These are phyloP conservation scores for Globisporangium rhizosaccharum DNA, from an alignment of 352 stramenopile species.

Conservation along the genomic window DNA sequence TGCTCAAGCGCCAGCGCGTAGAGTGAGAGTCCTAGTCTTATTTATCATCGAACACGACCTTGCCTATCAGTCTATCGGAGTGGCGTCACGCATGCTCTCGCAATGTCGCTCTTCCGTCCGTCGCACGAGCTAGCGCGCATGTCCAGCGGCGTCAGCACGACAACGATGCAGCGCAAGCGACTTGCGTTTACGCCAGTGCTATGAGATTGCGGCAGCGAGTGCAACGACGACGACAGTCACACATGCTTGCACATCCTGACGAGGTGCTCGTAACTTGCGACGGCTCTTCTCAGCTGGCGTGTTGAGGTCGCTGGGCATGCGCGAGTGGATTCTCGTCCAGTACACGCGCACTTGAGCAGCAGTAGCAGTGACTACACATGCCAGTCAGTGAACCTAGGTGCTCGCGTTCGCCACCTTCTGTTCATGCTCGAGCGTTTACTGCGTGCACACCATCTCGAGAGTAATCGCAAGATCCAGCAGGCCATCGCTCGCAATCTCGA, in stretches of 20 bases:
- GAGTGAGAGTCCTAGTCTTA: neutral
- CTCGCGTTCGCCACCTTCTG: too few species aligned
- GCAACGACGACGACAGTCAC: too few species aligned
- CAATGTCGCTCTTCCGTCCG: too few species aligned
- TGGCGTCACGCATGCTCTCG: too few species aligned
- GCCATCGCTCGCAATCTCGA: neutral
- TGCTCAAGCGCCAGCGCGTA: slow-evolving; percentile 5
- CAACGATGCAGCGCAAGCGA: neutral
- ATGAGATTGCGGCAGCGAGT: neutral
- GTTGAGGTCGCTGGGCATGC: neutral
- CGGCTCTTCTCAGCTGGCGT: neutral
- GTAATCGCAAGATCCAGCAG: neutral
- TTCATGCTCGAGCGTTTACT: neutral
- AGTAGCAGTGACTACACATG: neutral
- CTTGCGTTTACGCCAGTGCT: neutral
- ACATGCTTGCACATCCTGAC: neutral
- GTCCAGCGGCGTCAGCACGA: too few species aligned
- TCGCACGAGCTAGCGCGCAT: too few species aligned
- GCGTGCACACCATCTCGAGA: neutral
- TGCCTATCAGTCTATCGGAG: too few species aligned
- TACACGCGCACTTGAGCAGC: too few species aligned
- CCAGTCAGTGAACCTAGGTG: neutral
- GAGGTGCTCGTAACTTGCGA: neutral
- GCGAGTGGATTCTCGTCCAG: neutral
- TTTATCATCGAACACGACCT: neutral